phyloP scores from a whole-genome alignment of 2,329 filamentous ascomycete genomes.

The Coniochaeta hoffmannii region DNA sequence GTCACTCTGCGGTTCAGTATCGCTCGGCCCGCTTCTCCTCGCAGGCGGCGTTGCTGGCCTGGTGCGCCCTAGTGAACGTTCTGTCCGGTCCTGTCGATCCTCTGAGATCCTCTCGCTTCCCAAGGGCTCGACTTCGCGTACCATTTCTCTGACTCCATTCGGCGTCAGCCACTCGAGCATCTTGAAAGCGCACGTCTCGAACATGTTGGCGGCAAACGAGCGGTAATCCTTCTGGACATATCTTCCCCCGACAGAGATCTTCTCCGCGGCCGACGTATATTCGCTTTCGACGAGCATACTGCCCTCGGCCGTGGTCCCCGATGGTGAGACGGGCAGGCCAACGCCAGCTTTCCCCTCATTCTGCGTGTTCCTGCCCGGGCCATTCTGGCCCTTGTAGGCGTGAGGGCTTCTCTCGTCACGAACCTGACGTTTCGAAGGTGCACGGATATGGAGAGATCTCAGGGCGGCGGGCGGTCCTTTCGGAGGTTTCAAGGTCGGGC shows the following conservation, averaged over 20 bases:
- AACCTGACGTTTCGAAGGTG: slow-evolving; percentile 20
- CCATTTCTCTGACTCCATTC: slow-evolving; percentile 42
- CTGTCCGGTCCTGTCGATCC: not conserved
- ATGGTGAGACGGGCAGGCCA: not conserved
- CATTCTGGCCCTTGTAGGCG: slow-evolving; percentile 8
- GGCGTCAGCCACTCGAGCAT: slow-evolving; percentile 67
- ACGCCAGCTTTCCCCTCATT: not conserved
- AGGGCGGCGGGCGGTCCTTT: slow-evolving; percentile 36
- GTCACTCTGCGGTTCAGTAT: not conserved
- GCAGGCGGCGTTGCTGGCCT: not conserved
- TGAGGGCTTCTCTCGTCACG: slow-evolving; percentile 9
- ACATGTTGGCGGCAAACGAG: slow-evolving; percentile 55
- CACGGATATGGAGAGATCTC: slow-evolving; percentile 38
- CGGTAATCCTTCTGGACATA: slow-evolving; percentile 47
- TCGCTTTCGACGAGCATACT: too few species aligned
- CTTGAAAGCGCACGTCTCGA: slow-evolving; percentile 59
- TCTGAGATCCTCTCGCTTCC: not conserved
- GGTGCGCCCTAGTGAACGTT: not conserved
- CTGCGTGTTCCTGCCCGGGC: not conserved
- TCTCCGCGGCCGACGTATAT: not conserved
- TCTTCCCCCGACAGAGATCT: slow-evolving; percentile 35
- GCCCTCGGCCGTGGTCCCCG: not conserved
- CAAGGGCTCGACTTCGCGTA: slow-evolving; percentile 14
- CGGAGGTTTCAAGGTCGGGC: slow-evolving; percentile 39
- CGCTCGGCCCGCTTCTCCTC: not conserved